These are phyloP conservation scores for Puccinia novopanici DNA, from an alignment of 1,284 basidiomycete species.

Conservation along the genomic window DNA sequence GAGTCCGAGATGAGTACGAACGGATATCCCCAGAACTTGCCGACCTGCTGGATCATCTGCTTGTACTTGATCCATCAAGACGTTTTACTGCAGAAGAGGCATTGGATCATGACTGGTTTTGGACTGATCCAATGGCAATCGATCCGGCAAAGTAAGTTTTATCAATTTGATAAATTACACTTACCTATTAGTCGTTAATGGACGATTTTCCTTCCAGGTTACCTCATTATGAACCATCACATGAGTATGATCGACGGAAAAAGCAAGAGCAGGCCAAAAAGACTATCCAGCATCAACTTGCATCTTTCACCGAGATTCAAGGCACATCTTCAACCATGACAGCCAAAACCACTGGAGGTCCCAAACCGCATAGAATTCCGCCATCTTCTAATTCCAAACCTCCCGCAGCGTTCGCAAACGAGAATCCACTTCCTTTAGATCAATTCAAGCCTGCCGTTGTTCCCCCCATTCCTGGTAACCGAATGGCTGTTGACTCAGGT, in stretches of 20 bases:
- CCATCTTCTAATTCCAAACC: constrained; percentile 15
- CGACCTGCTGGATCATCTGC: constrained; percentile 62
- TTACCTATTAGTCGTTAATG: constrained; percentile 51
- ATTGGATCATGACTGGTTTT: constrained; percentile 65
- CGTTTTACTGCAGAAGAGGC: constrained; percentile 63
- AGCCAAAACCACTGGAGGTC: constrained; percentile 7
- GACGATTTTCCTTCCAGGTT: constrained; percentile 63
- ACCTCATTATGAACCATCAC: constrained; percentile 75
- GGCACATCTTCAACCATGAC: neutral
- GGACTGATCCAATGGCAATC: constrained; percentile 80
- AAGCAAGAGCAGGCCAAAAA: constrained; percentile 37
- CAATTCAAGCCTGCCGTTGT: neutral
- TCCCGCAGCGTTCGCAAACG: constrained; percentile 9
- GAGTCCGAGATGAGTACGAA: constrained; percentile 35
- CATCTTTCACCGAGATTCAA: constrained; percentile 42
- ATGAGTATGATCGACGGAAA: constrained; percentile 78
- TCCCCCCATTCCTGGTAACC: neutral
- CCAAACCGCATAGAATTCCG: constrained; percentile 6
- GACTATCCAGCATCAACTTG: constrained; percentile 37
- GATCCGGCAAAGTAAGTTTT: constrained; percentile 72
- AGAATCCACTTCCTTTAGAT: constrained; percentile 12
- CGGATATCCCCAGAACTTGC: constrained; percentile 53
- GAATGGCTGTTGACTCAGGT: neutral
- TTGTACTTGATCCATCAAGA: constrained; percentile 64
- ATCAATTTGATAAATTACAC: constrained; percentile 36